phyloP scores from a whole-genome alignment of 2,329 filamentous ascomycete genomes.

The Pseudogymnoascus sp. region DNA sequence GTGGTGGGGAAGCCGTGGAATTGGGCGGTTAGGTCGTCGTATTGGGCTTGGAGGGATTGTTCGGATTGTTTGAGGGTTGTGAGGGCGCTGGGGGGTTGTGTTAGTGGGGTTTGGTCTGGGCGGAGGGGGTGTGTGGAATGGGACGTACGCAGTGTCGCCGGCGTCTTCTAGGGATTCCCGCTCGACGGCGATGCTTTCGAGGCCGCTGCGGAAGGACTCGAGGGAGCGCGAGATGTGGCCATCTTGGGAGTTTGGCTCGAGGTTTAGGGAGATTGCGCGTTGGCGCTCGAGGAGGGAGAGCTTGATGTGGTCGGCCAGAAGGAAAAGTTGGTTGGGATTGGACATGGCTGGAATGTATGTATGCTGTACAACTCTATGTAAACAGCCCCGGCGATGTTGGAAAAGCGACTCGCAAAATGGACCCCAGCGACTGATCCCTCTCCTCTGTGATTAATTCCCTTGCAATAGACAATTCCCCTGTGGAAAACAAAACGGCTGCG shows the following conservation, averaged over 20 bases:
- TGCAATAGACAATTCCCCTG: background rate
- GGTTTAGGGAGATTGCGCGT: conserved; percentile 70
- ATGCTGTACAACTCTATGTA: background rate
- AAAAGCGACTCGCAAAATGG: background rate
- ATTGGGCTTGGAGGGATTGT: conserved; percentile 61
- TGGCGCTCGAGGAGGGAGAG: conserved; percentile 87
- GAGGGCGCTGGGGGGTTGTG: conserved; percentile 22
- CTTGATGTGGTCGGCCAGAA: conserved; percentile 95
- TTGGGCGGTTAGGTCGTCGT: conserved; percentile 67
- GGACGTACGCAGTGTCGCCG: conserved; percentile 52
- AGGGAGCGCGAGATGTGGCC: conserved; percentile 82
- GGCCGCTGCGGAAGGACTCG: conserved; percentile 74
- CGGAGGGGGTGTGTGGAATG: background rate
- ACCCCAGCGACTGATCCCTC: background rate
- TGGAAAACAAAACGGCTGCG: background rate
- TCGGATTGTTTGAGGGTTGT: conserved; percentile 56
- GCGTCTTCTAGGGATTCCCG: conserved; percentile 53
- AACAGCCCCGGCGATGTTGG: background rate
- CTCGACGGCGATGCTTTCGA: conserved; percentile 60
- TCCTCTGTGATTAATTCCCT: background rate
- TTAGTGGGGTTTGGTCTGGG: conserved; percentile 10
- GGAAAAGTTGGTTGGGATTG: conserved; percentile 69
- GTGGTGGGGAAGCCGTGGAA: conserved; percentile 59
- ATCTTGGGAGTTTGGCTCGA: conserved; percentile 66
- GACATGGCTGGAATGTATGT: conserved; percentile 34